A percentile compares a stretch with the other conserved stretches of the same genome.
These are phyloP conservation scores for Fusarium sp. DNA, from an alignment of 2,329 filamentous ascomycete genomes.

Conservation along the genomic window DNA sequence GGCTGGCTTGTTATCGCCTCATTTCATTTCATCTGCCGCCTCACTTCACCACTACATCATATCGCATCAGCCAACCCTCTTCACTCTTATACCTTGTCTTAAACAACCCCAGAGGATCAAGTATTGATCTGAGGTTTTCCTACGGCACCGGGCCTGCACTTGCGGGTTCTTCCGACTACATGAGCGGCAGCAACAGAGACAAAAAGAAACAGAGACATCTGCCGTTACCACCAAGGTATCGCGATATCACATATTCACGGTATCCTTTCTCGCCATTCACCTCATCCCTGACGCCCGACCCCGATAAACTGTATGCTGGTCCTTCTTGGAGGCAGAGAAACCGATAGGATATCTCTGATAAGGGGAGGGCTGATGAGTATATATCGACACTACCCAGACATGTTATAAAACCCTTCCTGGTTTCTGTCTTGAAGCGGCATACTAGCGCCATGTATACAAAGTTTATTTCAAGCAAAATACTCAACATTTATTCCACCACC, in stretches of 20 bases:
- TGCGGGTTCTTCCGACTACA: not conserved
- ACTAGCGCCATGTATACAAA: not conserved
- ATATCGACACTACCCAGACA: constrained; percentile 10
- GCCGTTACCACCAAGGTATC: not conserved
- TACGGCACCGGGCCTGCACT: not conserved
- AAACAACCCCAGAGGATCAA: not conserved
- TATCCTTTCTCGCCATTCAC: not conserved
- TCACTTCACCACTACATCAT: not conserved
- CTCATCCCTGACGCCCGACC: not conserved
- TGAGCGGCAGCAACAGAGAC: not conserved
- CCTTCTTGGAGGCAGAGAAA: not conserved
- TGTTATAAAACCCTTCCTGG: not conserved
- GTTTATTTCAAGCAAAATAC: not conserved
- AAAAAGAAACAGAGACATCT: not conserved
- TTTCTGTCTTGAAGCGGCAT: constrained; percentile 5
- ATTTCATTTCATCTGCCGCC: not conserved
- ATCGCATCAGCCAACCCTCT: not conserved
- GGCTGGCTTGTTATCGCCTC: not conserved
- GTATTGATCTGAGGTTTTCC: not conserved
- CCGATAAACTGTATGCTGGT: not conserved
- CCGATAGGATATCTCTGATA: not conserved
- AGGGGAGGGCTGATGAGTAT: not conserved
- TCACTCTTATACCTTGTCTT: not conserved
- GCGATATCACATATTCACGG: not conserved
- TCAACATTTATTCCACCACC: not conserved